Evolutionary conservation across 2,329 filamentous ascomycete species (phyloP).

Genomic region (Scedosporium apiospermum): DNA sequence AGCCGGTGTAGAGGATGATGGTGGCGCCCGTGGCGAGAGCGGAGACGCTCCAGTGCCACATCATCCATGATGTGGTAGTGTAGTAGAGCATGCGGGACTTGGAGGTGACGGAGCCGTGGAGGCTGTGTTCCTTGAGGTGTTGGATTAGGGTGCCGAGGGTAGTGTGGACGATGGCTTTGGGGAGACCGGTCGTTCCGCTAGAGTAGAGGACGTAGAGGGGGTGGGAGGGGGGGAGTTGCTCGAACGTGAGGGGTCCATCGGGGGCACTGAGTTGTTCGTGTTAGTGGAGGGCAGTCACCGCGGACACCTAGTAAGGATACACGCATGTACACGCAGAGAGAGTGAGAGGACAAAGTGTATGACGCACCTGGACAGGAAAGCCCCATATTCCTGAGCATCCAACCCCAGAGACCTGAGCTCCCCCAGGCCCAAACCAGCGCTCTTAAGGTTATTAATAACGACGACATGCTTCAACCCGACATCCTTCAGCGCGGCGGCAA

Average conservation of each 20-base stretch:
- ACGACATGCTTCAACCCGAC: constrained; percentile 60
- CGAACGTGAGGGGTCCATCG: constrained; percentile 50
- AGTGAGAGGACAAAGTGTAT: not conserved
- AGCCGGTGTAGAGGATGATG: constrained; percentile 83
- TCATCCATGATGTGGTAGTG: constrained; percentile 97
- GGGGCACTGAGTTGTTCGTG: constrained; percentile 19
- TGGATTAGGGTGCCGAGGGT: constrained; percentile 84
- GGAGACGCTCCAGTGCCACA: constrained; percentile 97
- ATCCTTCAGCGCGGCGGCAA: constrained; percentile 52
- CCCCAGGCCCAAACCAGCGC: constrained; percentile 25
- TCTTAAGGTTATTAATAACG: constrained; percentile 49
- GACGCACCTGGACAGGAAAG: constrained; percentile 24
- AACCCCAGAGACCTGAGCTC: constrained; percentile 29
- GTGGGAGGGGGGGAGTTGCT: constrained; percentile 72
- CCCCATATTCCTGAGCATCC: constrained; percentile 32
- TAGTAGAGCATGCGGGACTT: constrained; percentile 80
- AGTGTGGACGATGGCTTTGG: constrained; percentile 92
- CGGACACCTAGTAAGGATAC: not conserved
- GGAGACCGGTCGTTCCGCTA: constrained; percentile 75
- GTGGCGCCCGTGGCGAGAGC: constrained; percentile 75
- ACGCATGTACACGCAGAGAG: not conserved
- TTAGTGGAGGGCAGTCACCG: not conserved
- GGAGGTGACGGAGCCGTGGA: constrained; percentile 73
- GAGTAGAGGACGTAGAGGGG: constrained; percentile 93
- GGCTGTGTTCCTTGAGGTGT: constrained; percentile 90